A percentile compares a stretch with the other conserved stretches of the same genome.
These are phyloP conservation scores for Pichia nanzhaoensis DNA, from an alignment of 805 yeast genomes.

Conservation along the genomic window DNA sequence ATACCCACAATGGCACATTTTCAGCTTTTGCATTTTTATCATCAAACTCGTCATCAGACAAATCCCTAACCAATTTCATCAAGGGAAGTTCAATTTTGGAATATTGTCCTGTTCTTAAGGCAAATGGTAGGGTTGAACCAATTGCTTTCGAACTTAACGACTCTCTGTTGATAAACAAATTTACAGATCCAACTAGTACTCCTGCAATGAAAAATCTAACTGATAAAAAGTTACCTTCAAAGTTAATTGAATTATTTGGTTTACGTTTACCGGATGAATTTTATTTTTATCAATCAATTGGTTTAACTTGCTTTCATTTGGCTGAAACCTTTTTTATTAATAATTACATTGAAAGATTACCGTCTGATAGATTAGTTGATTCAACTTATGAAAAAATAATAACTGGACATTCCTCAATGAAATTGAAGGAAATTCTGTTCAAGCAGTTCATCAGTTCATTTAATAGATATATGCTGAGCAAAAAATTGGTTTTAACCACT, in stretches of 20 bases:
- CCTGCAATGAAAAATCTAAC: conserved; percentile 12
- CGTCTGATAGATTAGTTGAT: conserved; percentile 54
- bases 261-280: conserved; percentile 83
- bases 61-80: conserved; percentile 43
- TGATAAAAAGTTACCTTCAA: conserved; percentile 52
- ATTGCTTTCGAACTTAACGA: conserved; percentile 23
- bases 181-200: conserved; percentile 10
- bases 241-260: conserved; percentile 74
- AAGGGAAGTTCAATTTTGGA: conserved; percentile 64
- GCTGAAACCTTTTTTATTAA: conserved; percentile 66
- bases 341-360: conserved; percentile 52
- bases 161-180: conserved; percentile 15
- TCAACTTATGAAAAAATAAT: conserved; percentile 54
- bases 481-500: conserved; percentile 47
- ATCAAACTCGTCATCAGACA: conserved; percentile 21
- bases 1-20: conserved; percentile 1
- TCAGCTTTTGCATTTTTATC: not conserved
- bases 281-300: conserved; percentile 73
- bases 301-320: conserved; percentile 57
- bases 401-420: conserved; percentile 36
- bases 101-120: conserved; percentile 66
- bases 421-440: conserved; percentile 53
- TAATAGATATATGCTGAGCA: conserved; percentile 80
- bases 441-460: conserved; percentile 64
- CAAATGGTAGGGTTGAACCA: conserved; percentile 63